Percentiles rank a stretch among this genome's conserved stretches.
These are phyloP conservation scores for Vicia sativa DNA, from an alignment of 306 rosid species.

Conservation along the genomic window DNA sequence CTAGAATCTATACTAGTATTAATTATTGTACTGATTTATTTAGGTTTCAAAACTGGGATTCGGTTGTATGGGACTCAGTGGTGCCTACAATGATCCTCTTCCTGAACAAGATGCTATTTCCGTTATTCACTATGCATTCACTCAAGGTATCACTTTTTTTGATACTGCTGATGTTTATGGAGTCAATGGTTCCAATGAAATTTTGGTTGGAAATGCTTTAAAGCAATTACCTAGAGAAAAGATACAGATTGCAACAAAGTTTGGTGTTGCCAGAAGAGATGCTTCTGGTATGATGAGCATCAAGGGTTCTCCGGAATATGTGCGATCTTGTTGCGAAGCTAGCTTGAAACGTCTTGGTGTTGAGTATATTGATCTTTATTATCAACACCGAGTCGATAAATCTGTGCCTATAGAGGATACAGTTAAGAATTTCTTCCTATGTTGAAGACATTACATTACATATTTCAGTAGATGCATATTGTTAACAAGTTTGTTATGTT, in stretches of 20 bases:
- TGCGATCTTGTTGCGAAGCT: slow-evolving; percentile 68
- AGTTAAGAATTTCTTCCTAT: slow-evolving; percentile 40
- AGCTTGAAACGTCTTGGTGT: slow-evolving; percentile 76
- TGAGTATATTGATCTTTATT: slow-evolving; percentile 76
- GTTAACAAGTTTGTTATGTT: slow-evolving; percentile 18
- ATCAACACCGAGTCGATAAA: slow-evolving; percentile 61
- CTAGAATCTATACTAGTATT: not conserved
- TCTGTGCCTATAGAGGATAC: slow-evolving; percentile 77
- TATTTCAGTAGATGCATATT: slow-evolving; percentile 1
- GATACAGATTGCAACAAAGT: slow-evolving; percentile 74
- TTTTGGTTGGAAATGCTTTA: slow-evolving; percentile 74
- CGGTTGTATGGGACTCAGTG: slow-evolving; percentile 69
- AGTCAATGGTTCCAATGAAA: slow-evolving; percentile 50
- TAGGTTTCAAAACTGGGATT: slow-evolving; percentile 80
- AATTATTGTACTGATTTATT: not conserved
- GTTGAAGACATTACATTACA: not conserved
- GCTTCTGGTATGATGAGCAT: not conserved
- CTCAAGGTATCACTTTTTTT: slow-evolving; percentile 65
- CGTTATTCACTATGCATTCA: slow-evolving; percentile 62
- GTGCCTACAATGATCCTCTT: slow-evolving; percentile 56
- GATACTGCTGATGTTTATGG: slow-evolving; percentile 74
- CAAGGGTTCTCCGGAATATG: slow-evolving; percentile 69
- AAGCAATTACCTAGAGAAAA: slow-evolving; percentile 69
- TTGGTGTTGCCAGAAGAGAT: slow-evolving; percentile 44
- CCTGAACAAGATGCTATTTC: slow-evolving; percentile 62